These are phyloP conservation scores for Tolypocladium endophyticum DNA, from an alignment of 2,329 filamentous ascomycete genomes.

Conservation along the genomic window DNA sequence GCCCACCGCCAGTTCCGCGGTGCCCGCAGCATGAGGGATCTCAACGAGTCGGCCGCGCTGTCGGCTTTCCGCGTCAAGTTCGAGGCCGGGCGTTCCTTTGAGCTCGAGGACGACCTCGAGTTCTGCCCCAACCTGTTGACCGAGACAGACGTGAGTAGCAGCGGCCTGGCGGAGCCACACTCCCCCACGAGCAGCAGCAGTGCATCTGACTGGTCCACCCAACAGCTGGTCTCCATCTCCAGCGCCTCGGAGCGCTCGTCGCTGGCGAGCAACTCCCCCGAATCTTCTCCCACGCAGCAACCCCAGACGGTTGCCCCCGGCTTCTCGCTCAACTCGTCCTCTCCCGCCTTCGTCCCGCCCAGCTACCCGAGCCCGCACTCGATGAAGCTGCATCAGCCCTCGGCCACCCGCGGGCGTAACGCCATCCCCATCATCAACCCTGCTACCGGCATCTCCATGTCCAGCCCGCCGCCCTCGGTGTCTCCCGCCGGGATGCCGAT, in stretches of 20 bases:
- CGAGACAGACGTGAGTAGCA: conserved; percentile 72
- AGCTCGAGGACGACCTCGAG: conserved; percentile 90
- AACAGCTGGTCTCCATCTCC: conserved; percentile 80
- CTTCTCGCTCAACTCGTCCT: conserved; percentile 61
- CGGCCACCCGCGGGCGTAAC: conserved; percentile 81
- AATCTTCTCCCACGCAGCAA: conserved; percentile 83
- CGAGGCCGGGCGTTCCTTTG: conserved; percentile 86
- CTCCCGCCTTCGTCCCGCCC: conserved; percentile 55
- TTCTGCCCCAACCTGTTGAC: conserved; percentile 91
- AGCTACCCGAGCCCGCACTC: conserved; percentile 54
- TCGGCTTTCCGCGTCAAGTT: conserved; percentile 76
- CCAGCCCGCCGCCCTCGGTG: conserved; percentile 71
- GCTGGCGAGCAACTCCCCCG: conserved; percentile 85
- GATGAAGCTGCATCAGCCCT: conserved; percentile 83
- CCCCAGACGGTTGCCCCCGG: conserved; percentile 68
- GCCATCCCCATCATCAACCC: conserved; percentile 98
- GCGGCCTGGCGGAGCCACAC: conserved; percentile 5
- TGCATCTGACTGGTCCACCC: conserved; percentile 23
- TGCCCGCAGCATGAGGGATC: conserved; percentile 77
- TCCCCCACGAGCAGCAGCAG: conserved; percentile 5
- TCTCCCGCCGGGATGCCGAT: conserved; percentile 51
- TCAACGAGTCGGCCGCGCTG: conserved; percentile 66
- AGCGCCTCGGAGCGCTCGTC: conserved; percentile 92
- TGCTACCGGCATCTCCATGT: conserved; percentile 75
- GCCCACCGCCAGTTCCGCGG: conserved; percentile 78